Percentiles rank a stretch among this genome's conserved stretches.
Conservation (phyloP, 2,329 filamentous ascomycete species). For the Botryotinia narcissicola region DNA sequence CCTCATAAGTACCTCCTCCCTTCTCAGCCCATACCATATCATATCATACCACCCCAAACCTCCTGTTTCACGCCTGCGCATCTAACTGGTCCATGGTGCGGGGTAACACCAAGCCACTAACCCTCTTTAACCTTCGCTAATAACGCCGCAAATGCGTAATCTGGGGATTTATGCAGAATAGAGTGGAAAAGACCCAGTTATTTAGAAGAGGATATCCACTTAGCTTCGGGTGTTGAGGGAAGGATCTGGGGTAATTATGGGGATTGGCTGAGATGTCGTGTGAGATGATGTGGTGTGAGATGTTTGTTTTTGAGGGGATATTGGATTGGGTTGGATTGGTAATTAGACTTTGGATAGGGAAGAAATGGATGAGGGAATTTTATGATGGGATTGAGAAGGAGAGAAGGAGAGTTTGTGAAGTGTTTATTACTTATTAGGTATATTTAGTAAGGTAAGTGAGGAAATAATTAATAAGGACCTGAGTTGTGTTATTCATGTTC, state of each 20-base stretch:
- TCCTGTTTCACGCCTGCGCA: not conserved
- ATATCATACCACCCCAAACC: not conserved
- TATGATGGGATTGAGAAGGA: not conserved
- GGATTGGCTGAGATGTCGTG: not conserved
- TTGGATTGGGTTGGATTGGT: not conserved
- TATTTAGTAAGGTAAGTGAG: too few species aligned
- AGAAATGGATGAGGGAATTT: not conserved
- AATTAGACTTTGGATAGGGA: not conserved
- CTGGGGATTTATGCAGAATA: constrained; percentile 1
- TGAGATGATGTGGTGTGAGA: not conserved
- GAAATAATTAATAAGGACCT: too few species aligned
- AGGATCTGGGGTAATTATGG: constrained; percentile 14
- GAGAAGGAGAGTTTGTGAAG: too few species aligned
- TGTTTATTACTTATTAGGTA: too few species aligned
- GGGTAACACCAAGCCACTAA: constrained; percentile 2
- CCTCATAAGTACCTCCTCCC: not conserved
- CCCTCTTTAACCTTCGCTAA: not conserved
- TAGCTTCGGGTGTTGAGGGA: not conserved
- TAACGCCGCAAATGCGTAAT: not conserved
- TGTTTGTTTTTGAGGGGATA: not conserved
- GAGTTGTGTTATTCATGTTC: too few species aligned
- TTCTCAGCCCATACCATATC: not conserved
- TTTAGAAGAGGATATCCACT: not conserved
- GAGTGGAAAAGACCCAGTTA: not conserved
- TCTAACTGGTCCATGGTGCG: constrained; percentile 3